Conservation (phyloP, 1,139 yeast genomes). For the Trichomonascaceae sp. region DNA sequence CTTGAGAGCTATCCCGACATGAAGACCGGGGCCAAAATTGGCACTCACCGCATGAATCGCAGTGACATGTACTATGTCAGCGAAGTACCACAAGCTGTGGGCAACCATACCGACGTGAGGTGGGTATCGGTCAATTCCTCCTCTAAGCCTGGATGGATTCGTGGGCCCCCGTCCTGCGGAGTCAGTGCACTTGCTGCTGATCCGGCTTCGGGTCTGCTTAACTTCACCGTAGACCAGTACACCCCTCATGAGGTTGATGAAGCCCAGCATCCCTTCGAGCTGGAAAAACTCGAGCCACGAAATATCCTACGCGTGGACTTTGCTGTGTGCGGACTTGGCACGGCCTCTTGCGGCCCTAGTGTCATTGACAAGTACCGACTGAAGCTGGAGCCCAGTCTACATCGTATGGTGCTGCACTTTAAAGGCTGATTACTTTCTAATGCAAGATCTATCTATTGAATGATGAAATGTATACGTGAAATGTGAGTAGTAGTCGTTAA, state of each 20-base stretch:
- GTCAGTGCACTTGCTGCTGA: slow-evolving; percentile 3
- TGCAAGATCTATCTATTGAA: not conserved
- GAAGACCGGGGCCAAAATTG: slow-evolving; percentile 21
- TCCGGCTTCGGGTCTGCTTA: slow-evolving; percentile 5
- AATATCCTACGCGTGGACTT: slow-evolving; percentile 23
- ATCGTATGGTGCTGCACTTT: not conserved
- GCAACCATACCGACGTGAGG: slow-evolving; percentile 25
- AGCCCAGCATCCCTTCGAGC: slow-evolving; percentile 26
- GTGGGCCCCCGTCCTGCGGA: slow-evolving; percentile 4
- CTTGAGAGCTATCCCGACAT: slow-evolving; percentile 28
- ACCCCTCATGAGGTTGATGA: slow-evolving; percentile 15
- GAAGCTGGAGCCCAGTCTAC: slow-evolving; percentile 4
- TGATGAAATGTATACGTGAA: too few relatives aligned
- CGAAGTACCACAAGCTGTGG: slow-evolving; percentile 29
- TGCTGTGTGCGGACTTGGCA: slow-evolving; percentile 27
- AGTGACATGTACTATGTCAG: slow-evolving; percentile 17
- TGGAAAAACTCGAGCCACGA: slow-evolving; percentile 9
- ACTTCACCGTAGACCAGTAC: slow-evolving; percentile 17
- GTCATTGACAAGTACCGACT: slow-evolving; percentile 18
- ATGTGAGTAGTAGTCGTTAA: too few relatives aligned
- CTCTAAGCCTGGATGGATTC: not conserved
- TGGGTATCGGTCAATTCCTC: slow-evolving; percentile 15
- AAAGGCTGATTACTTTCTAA: not conserved
- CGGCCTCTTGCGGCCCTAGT: slow-evolving; percentile 28
- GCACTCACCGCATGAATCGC: slow-evolving; percentile 12